These are phyloP conservation scores for Xylariaceae sp. DNA, from an alignment of 2,329 filamentous ascomycete species.

Conservation along the genomic window DNA sequence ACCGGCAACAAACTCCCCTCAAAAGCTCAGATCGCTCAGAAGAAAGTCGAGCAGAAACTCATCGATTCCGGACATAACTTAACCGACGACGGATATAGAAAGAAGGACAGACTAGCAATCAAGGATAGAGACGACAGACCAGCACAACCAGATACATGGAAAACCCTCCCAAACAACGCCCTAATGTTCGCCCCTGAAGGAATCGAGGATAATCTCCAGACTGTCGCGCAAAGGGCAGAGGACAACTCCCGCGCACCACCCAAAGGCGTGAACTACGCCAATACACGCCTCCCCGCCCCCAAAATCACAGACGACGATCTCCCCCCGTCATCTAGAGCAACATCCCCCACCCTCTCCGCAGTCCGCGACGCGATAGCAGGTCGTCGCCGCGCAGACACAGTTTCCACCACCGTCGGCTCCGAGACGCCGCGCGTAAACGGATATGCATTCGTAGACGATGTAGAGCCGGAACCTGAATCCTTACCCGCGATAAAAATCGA, in stretches of 20 bases:
- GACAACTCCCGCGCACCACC: slow-evolving; percentile 68
- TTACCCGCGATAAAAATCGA: slow-evolving; percentile 43
- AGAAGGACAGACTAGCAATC: slow-evolving; percentile 58
- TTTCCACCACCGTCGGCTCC: slow-evolving; percentile 46
- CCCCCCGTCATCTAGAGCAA: slow-evolving; percentile 44
- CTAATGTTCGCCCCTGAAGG: slow-evolving; percentile 82
- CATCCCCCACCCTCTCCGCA: slow-evolving; percentile 80
- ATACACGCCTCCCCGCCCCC: slow-evolving; percentile 69
- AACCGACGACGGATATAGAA: slow-evolving; percentile 54
- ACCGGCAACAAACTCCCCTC: slow-evolving; percentile 78
- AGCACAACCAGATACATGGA: slow-evolving; percentile 75
- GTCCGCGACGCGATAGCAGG: slow-evolving; percentile 81
- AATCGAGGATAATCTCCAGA: slow-evolving; percentile 56
- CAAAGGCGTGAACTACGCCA: slow-evolving; percentile 73
- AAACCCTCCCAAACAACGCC: slow-evolving; percentile 68
- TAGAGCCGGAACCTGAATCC: slow-evolving; percentile 46
- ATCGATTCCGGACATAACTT: slow-evolving; percentile 41
- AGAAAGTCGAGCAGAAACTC: slow-evolving; percentile 55
- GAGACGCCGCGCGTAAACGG: slow-evolving; percentile 91
- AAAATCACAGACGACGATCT: slow-evolving; percentile 33
- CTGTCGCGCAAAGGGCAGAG: slow-evolving; percentile 65
- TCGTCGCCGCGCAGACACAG: slow-evolving; percentile 55
- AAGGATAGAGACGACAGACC: slow-evolving; percentile 66
- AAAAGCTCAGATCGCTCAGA: slow-evolving; percentile 71
- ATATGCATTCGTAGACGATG: slow-evolving; percentile 90